phyloP scores from a whole-genome alignment of 2,329 filamentous ascomycete genomes.

The Fusarium falciforme region DNA sequence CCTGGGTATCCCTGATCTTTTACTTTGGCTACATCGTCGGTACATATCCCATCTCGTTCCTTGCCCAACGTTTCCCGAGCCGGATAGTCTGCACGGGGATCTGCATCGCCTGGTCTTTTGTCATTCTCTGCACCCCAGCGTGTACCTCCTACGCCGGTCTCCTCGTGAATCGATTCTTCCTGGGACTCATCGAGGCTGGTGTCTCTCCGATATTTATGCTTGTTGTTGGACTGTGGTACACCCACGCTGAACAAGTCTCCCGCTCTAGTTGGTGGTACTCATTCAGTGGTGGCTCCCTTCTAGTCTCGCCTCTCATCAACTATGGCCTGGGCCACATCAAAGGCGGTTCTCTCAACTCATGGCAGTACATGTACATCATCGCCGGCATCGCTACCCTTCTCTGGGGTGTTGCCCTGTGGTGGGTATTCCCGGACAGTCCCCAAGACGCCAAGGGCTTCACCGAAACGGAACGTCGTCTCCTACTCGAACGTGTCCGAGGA shows the following conservation, averaged over 20 bases:
- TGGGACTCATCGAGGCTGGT: constrained; percentile 51
- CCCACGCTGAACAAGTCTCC: constrained; percentile 51
- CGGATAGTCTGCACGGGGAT: constrained; percentile 46
- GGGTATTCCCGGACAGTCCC: constrained; percentile 46
- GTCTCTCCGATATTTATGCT: constrained; percentile 52
- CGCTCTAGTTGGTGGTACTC: constrained; percentile 53
- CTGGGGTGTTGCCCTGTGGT: constrained; percentile 43
- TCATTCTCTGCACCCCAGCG: constrained; percentile 48
- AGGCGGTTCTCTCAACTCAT: constrained; percentile 41
- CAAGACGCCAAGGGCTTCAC: constrained; percentile 46
- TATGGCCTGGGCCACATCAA: constrained; percentile 49
- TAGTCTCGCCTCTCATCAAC: constrained; percentile 49
- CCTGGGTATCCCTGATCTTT: constrained; percentile 48
- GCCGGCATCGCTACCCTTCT: constrained; percentile 47
- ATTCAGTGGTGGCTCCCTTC: constrained; percentile 51
- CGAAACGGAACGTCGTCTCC: constrained; percentile 40
- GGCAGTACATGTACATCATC: constrained; percentile 52
- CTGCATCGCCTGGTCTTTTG: constrained; percentile 46
- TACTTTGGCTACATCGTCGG: constrained; percentile 49
- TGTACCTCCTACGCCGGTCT: constrained; percentile 48
- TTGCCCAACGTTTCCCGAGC: constrained; percentile 45
- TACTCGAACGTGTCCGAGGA: constrained; percentile 42
- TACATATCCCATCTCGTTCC: constrained; percentile 46
- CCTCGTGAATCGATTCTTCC: constrained; percentile 50
- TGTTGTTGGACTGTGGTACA: constrained; percentile 54